A percentile compares a stretch with the other conserved stretches of the same genome.
These are phyloP conservation scores for Ophiostoma perfectum DNA, from an alignment of 2,329 filamentous ascomycete genomes.

Conservation along the genomic window DNA sequence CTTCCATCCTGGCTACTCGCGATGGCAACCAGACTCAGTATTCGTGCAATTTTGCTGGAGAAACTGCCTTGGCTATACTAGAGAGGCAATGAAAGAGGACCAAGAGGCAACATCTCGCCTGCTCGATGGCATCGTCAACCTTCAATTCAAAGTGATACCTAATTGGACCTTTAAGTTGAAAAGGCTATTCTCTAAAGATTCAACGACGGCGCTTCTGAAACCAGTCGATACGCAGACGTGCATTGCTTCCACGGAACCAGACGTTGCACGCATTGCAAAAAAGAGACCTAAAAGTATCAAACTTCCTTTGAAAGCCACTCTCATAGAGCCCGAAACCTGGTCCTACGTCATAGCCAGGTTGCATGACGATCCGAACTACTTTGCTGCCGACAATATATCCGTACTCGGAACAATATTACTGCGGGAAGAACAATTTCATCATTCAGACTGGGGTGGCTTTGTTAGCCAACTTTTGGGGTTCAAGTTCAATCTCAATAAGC, in stretches of 20 bases:
- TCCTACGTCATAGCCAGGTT: not conserved
- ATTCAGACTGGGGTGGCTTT: too few relatives aligned
- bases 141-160: not conserved
- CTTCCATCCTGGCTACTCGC: too few relatives aligned
- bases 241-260: too few relatives aligned
- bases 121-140: not conserved
- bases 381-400: not conserved
- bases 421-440: too few relatives aligned
- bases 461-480: too few relatives aligned
- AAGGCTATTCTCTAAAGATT: too few relatives aligned
- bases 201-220: not conserved
- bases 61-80: not conserved
- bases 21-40: too few relatives aligned
- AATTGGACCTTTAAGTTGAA: too few relatives aligned
- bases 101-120: not conserved
- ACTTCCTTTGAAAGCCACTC: not conserved
- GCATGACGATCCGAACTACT: not conserved
- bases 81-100: not conserved
- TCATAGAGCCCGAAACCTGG: accelerated
- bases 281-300: not conserved
- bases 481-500: too few relatives aligned
- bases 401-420: not conserved
- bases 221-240: not conserved
- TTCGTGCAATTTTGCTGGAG: too few relatives aligned
- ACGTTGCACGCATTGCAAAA: not conserved